phyloP scores from a whole-genome alignment of 352 stramenopile genomes.

The Peronospora destructor region DNA sequence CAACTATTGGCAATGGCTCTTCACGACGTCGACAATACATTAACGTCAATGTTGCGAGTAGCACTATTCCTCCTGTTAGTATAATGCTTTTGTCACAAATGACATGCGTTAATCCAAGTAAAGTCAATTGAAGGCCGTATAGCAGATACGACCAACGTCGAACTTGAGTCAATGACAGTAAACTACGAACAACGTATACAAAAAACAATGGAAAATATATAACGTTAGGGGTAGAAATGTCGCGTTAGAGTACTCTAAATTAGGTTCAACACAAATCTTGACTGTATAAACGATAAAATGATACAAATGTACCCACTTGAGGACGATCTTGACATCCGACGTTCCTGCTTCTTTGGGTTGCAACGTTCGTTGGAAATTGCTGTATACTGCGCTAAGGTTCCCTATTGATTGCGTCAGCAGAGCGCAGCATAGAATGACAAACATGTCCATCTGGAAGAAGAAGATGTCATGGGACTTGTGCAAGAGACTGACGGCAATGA shows the following conservation, averaged over 20 bases:
- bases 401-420: constrained; percentile 60
- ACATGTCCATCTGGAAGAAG: constrained; percentile 36
- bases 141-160: constrained; percentile 60
- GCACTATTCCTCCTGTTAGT: constrained; percentile 21
- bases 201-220: constrained; percentile 9
- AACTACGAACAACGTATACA: constrained; percentile 21
- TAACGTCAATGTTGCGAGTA: constrained; percentile 38
- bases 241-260: background rate
- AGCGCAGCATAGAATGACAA: constrained; percentile 33
- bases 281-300: background rate
- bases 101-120: constrained; percentile 35
- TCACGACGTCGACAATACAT: constrained; percentile 47
- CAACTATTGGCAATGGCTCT: constrained; percentile 33
- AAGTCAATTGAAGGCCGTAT: constrained; percentile 37
- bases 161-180: constrained; percentile 68
- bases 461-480: constrained; percentile 31
- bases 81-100: constrained; percentile 31
- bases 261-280: background rate
- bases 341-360: constrained; percentile 33
- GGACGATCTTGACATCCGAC: constrained; percentile 37
- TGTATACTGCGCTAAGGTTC: constrained; percentile 69
- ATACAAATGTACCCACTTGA: constrained; percentile 40
- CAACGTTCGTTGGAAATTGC: constrained; percentile 62
- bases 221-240: background rate
- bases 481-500: constrained; percentile 50